Base-by-base conservation (phyloP, 228 moss, liverwort and hornwort genomes). In the Sphagnum magellanicum region DNA sequence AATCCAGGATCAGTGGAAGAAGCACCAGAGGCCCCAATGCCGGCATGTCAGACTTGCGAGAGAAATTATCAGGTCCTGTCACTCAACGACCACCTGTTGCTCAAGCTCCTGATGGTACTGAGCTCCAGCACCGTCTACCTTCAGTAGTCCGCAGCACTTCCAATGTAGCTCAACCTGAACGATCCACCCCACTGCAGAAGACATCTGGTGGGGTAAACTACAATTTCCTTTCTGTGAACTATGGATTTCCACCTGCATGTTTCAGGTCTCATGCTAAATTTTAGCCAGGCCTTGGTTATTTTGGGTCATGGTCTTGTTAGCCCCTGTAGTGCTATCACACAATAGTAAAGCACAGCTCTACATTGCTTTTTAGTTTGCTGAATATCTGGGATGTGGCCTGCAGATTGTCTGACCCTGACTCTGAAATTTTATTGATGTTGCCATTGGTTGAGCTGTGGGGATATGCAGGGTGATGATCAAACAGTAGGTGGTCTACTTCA, bases 401-500 rank as follows among this genome's bases (percentile, higher is more conserved):
- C 8, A 8, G 55, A 12, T 8, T 12, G 55, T 55, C 8, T 55
- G 8, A 55, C 55, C 12, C 8, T 8, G 12, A 8, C 55, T 12
- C 12, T 55, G 55, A 12, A 55, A 12, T 32, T 32, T 32, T 32
- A 32, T 32, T 32, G 32, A 32, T 32, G 32, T 32, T 55, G 55
- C 8, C 12, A 12, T 55, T 55, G 12, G 55, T 12, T 55, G 55
- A 55, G 8, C 55, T 55, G 12, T 64, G 64, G 64, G 32, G 49
- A 14, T 10, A 13, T 62, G 79, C 78, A 96, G 96, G 67, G 66
- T 71, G 93, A 91, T 75, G 89, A 89, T 70, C 84, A 75, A 68
- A 86, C 87, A 10, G 81, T 96, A 50, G 83, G 79, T 6, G 79
- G 86, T 59, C 87, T 96, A 74, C 77, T 96, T 13, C 89, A 91